phyloP scores from a whole-genome alignment of 2,329 filamentous ascomycete genomes.

The Alternaria longipes region DNA sequence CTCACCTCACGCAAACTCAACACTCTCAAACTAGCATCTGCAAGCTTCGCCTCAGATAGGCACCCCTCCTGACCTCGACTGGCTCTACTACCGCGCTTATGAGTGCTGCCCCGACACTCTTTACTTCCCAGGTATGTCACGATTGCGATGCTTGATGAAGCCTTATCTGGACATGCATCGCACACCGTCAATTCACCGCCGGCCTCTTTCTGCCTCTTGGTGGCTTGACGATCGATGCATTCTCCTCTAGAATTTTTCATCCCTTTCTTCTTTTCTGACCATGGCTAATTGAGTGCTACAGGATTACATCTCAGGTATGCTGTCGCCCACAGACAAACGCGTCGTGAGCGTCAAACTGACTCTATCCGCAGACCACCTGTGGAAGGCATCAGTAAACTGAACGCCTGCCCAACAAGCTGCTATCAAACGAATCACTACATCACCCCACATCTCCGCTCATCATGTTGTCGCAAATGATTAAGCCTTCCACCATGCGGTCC shows the following conservation, averaged over 20 bases:
- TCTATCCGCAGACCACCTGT: constrained; percentile 66
- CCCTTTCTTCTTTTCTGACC: constrained; percentile 20
- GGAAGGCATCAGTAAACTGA: constrained; percentile 73
- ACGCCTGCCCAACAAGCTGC: constrained; percentile 40
- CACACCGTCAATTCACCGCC: constrained; percentile 43
- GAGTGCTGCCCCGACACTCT: constrained; percentile 61
- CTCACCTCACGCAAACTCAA: constrained; percentile 2
- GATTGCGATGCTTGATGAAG: constrained; percentile 21
- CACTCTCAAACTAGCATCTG: constrained; percentile 3
- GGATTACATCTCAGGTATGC: constrained; percentile 72
- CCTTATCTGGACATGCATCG: constrained; percentile 44
- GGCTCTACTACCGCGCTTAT: constrained; percentile 52
- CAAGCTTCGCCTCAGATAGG: constrained; percentile 7
- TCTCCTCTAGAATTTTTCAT: constrained; percentile 9
- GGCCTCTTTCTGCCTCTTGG: constrained; percentile 14
- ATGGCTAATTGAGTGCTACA: constrained; percentile 52
- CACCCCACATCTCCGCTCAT: constrained; percentile 44
- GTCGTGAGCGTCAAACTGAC: constrained; percentile 36
- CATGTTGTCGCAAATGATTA: constrained; percentile 66
- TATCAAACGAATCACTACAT: constrained; percentile 19
- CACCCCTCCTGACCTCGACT: constrained; percentile 39
- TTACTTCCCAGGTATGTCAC: constrained; percentile 62
- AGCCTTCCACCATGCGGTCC: constrained; percentile 58
- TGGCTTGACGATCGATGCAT: constrained; percentile 17
- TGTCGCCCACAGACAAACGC: constrained; percentile 25